Evolutionary conservation across 2,329 filamentous ascomycete genomes (phyloP), one percentile per base, ranked within the genome.

Genomic region (Cladosporium austrohemisphaericum): DNA sequence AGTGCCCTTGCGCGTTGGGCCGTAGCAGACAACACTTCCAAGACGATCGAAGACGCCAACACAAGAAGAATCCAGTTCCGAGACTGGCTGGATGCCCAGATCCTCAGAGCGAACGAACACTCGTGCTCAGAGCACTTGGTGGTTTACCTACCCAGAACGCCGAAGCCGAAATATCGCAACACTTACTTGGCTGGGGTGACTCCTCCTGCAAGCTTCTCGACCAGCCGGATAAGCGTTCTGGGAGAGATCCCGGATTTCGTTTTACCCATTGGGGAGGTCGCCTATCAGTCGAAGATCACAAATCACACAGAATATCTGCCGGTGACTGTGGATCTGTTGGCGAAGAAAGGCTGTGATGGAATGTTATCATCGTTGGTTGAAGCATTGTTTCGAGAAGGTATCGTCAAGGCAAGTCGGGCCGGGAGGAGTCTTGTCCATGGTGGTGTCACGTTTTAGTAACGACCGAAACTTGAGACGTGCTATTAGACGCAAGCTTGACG

Each of bases 321-420:
- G 0, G 80, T 84, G 0, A 75, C 77, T 1, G 73, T 83, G 0
- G 71, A 80, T 52, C 66, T 84, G 16, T 66, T 84, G 65, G 80
- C 73, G 0, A 76, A 78, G 1, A 76, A 74, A 54, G 80, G 80
- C 0, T 85, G 81, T 53, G 81, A 84, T 63, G 76, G 77, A n/a
- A n/a, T n/a, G n/a, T n/a, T n/a, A n/a, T n/a, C n/a, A n/a, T n/a
- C n/a, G n/a, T n/a, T n/a, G n/a, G n/a, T n/a, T n/a, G n/a, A n/a
- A n/a, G n/a, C n/a, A n/a, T n/a, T n/a, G n/a, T n/a, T n/a, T n/a
- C n/a, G n/a, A n/a, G n/a, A n/a, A n/a, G n/a, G n/a, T n/a, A n/a
- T n/a, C n/a, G n/a, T n/a, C n/a, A n/a, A n/a, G n/a, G n/a, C n/a
- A n/a, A n/a, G n/a, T n/a, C n/a, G n/a, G n/a, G n/a, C n/a, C n/a